These are phyloP conservation scores for Ceratobasidium sp. DNA, from an alignment of 1,284 basidiomycete genomes.

Conservation along the genomic window DNA sequence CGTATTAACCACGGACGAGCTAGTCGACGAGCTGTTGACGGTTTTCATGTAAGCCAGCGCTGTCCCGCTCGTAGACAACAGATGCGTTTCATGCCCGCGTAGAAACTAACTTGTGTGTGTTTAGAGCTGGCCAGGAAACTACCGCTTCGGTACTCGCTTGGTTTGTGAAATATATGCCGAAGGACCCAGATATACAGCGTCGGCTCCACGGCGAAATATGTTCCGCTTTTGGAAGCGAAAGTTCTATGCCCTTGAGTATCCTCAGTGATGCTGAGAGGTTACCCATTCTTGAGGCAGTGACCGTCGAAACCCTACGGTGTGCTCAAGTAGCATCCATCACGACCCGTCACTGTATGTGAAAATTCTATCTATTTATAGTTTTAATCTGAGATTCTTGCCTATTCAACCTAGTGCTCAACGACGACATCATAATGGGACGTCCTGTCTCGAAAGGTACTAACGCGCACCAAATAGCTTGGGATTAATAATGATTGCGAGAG, in stretches of 20 bases:
- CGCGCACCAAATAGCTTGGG: background rate
- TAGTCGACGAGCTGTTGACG: constrained; percentile 29
- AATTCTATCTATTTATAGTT: background rate
- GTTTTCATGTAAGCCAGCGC: background rate
- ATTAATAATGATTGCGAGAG: background rate
- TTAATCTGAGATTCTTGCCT: background rate
- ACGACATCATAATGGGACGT: constrained; percentile 14
- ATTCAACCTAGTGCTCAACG: background rate
- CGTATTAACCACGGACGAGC: background rate
- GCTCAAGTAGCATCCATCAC: background rate
- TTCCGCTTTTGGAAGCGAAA: background rate
- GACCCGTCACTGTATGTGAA: background rate
- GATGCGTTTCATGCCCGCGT: background rate
- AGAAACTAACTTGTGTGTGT: background rate
- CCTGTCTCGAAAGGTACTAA: constrained; percentile 1
- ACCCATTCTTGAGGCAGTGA: constrained; percentile 16
- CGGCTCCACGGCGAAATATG: constrained; percentile 19
- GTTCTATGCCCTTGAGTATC: no score
- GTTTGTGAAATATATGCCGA: constrained; percentile 12
- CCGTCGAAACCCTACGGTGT: constrained; percentile 1
- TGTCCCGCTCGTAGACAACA: background rate
- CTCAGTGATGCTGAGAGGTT: constrained; percentile 4
- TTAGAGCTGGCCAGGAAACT: constrained; percentile 20
- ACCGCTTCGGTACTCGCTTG: constrained; percentile 12
- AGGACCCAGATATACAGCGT: constrained; percentile 8